Conservation (phyloP, 768 basidiomycete genomes). For the Calocera viscosa region DNA sequence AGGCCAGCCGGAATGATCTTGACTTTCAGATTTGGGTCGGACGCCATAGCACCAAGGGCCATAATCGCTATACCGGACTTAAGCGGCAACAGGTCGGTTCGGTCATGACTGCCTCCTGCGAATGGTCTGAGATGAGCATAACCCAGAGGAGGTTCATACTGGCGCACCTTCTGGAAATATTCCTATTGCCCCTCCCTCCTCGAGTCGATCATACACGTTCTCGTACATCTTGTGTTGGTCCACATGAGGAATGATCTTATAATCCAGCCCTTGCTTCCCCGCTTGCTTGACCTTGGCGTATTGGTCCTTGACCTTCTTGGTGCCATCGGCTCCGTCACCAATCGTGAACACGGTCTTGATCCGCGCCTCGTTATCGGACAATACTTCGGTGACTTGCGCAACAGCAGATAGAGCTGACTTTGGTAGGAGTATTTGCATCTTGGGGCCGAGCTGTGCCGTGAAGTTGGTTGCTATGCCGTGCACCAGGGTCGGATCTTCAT, state of each 20-base stretch:
- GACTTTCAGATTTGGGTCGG: conserved; percentile 71
- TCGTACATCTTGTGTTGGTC: conserved; percentile 94
- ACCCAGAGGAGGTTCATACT: too few relatives aligned
- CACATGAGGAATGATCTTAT: conserved; percentile 74
- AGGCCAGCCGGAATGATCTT: conserved; percentile 67
- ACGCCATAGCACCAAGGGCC: conserved; percentile 96
- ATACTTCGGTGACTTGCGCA: conserved; percentile 75
- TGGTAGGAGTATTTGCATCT: conserved; percentile 77
- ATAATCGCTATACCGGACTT: conserved; percentile 97
- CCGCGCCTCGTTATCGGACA: conserved; percentile 74
- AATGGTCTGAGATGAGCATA: too few relatives aligned
- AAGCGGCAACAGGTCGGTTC: conserved; percentile 86
- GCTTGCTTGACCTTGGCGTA: conserved; percentile 44
- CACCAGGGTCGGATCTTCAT: conserved; percentile 67
- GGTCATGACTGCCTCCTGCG: conserved; percentile 92
- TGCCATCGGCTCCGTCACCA: conserved; percentile 65
- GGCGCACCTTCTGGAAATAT: conserved; percentile 90
- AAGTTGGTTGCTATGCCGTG: conserved; percentile 75
- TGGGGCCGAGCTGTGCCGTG: conserved; percentile 53
- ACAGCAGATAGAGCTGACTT: conserved; percentile 62
- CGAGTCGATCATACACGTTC: conserved; percentile 76
- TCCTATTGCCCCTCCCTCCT: conserved; percentile 79
- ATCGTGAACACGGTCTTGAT: conserved; percentile 73
- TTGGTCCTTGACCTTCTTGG: conserved; percentile 53
- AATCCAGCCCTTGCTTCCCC: conserved; percentile 53